A percentile compares a stretch with the other conserved stretches of the same genome.
These are phyloP conservation scores for Phytophthora macrochlamydospora DNA, from an alignment of 352 stramenopile genomes.

Conservation along the genomic window DNA sequence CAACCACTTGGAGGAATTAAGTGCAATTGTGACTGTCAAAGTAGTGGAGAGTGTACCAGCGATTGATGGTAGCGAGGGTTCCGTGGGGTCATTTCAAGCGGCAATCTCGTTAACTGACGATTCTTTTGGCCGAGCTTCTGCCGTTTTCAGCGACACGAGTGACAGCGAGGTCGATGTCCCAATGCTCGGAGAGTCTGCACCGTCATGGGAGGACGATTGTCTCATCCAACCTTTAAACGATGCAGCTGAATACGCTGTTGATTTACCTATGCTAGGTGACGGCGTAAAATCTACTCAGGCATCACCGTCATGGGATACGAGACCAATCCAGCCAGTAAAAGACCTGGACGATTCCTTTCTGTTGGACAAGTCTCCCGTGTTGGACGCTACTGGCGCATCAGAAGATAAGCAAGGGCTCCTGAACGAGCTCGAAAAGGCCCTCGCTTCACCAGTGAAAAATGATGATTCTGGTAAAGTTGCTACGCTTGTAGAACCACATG, in stretches of 20 bases:
- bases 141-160: background rate
- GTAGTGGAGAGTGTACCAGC: too few species aligned
- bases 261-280: background rate
- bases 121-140: background rate
- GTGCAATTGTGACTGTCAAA: too few species aligned
- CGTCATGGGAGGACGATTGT: conserved; percentile 2
- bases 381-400: background rate
- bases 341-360: background rate
- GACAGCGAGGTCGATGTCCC: background rate
- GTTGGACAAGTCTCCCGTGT: background rate
- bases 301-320: conserved; percentile 12
- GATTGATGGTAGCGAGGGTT: background rate
- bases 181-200: background rate
- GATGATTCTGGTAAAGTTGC: conserved; percentile 4
- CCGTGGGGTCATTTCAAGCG: background rate
- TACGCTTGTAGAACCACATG: conserved; percentile 4
- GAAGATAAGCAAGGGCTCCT: background rate
- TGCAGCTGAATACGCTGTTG: background rate
- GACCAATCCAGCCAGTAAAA: conserved; percentile 10
- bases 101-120: background rate
- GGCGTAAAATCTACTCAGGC: background rate
- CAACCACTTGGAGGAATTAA: background rate
- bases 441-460: background rate
- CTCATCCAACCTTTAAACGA: background rate
- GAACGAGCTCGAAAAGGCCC: background rate